Evolutionary conservation across 2,329 filamentous ascomycete species (phyloP).

Genomic region (Fusarium multiceps): DNA sequence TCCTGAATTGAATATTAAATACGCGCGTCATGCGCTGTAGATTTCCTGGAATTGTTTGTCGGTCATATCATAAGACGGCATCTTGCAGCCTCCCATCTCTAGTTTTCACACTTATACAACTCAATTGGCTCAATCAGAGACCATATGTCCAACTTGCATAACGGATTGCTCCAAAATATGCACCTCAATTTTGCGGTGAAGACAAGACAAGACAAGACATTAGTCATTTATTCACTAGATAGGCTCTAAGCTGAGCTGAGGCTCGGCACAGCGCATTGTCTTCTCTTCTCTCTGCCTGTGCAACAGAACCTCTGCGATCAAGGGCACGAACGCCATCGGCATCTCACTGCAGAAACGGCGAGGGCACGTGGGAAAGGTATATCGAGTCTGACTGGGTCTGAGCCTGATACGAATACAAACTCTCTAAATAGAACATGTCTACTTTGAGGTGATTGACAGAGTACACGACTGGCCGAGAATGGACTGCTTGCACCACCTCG

Average conservation of each 20-base stretch:
- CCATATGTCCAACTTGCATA: constrained; percentile 23
- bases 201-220: constrained; percentile 31
- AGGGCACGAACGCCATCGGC: constrained; percentile 40
- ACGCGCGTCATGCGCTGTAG: constrained; percentile 22
- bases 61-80: constrained; percentile 17
- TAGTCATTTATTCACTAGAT: background rate
- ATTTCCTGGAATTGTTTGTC: background rate
- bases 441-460: background rate
- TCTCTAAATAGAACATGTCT: constrained; percentile 35
- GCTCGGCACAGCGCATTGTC: constrained; percentile 15
- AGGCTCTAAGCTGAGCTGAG: constrained; percentile 14
- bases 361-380: constrained; percentile 34
- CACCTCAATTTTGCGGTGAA: constrained; percentile 35
- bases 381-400: constrained; percentile 21
- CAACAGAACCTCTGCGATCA: constrained; percentile 29
- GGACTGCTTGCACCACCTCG: constrained; percentile 28
- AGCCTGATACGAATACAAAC: background rate
- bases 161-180: constrained; percentile 19
- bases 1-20: constrained; percentile 18
- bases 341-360: constrained; percentile 33
- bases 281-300: background rate
- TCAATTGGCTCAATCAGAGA: constrained; percentile 27
- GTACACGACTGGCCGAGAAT: constrained; percentile 26
- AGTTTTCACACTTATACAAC: background rate
- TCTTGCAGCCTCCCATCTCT: constrained; percentile 27